Conservation (phyloP, 2,329 filamentous ascomycete genomes). For the Beauveria varroae region DNA sequence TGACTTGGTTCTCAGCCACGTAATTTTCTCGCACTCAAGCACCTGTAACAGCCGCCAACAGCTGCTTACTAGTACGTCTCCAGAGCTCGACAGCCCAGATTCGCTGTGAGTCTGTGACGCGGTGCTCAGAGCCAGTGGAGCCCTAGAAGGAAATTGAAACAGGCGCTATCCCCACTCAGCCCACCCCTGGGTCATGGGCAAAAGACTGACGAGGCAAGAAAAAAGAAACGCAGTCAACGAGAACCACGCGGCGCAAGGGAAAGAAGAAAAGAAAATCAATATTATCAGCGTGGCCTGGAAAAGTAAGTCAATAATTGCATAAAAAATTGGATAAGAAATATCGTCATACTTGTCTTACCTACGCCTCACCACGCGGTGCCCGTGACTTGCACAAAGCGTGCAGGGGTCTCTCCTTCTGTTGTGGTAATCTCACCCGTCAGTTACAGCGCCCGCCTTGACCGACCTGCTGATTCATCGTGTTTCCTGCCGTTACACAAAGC, state of each 20-base stretch:
- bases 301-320: background rate
- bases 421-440: background rate
- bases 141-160: conserved; percentile 13
- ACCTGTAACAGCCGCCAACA: background rate
- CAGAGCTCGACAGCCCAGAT: background rate
- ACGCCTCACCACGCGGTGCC: background rate
- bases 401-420: background rate
- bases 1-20: no score
- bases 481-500: background rate
- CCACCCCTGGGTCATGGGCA: conserved; percentile 9
- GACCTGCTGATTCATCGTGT: background rate
- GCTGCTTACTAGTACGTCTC: background rate
- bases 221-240: background rate
- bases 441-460: conserved; percentile 1
- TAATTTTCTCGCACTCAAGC: no score
- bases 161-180: conserved; percentile 15
- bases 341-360: background rate
- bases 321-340: background rate
- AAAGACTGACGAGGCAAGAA: background rate
- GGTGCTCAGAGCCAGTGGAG: background rate
- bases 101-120: conserved; percentile 1
- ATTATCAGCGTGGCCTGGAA: background rate
- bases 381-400: background rate
- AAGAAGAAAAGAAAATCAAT: background rate
- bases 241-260: background rate